Evolutionary conservation across 169 alveolate genomes (phyloP), one percentile per base, ranked within the genome.

Genomic region (Eimeria praecox): DNA sequence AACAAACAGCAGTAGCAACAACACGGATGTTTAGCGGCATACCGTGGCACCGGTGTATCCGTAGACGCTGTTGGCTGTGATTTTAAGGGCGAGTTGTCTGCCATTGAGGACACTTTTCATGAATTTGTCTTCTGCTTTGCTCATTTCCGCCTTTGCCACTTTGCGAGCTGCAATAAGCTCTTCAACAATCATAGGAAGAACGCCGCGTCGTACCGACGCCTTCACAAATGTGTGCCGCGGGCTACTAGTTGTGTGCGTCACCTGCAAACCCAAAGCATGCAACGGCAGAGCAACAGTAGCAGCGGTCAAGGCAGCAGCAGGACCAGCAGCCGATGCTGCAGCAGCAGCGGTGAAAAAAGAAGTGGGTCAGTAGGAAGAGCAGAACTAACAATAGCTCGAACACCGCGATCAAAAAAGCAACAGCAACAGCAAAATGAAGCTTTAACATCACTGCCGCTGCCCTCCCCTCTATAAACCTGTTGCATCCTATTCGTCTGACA

Each of bases 1-100:
- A 33, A 14, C 78, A 6, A 66, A 33, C 78, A 5, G 16, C 6
- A 66, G 78, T 6, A 66, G 78, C n/a, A 27, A n/a, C 30, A 0
- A 33, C 56, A n/a, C 27, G 59, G 8, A 18, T 22, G 59, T 18
- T 27, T n/a, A 20, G 66, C 88, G 14, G 22, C 88, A 12, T 88
- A 96, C 98, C 27, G 98, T 96, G 9, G 99, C 99, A 16, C 99
- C 99, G 20, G 99, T 99, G 95, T 99, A 99, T 14, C 99, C 99
- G 98, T 99, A 99, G 40, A 99, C 99, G 35, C 99, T 99, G 98
- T 99, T 99, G 46, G 99, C 99, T 20, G 99, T 98, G 86, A 99
- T 98, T 97, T 99, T 99, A 80, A 99, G 97, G 38, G 99, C 99
- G 75, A 99, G 97, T 97, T 99, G 99, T 78, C 99, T 97, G 24